Evolutionary conservation across 73 alveolate species (phyloP).

Genomic region (Stentor roeselii): DNA sequence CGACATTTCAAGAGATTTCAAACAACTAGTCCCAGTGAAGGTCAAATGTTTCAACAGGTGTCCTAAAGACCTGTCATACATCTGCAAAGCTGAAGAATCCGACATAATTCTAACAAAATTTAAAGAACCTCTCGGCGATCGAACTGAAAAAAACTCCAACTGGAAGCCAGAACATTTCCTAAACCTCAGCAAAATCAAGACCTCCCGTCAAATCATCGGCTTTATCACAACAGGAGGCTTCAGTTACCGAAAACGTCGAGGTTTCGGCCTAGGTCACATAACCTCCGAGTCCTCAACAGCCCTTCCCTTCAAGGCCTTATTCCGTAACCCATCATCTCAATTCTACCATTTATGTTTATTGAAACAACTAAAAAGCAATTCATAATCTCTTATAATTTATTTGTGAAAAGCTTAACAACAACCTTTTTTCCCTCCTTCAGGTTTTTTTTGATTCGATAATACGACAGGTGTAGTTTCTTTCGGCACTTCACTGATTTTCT

Average conservation of each 20-base stretch:
- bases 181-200: not conserved
- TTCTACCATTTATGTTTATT: slow-evolving; percentile 7
- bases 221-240: slow-evolving; percentile 12
- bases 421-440: no score
- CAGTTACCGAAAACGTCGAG: not conserved
- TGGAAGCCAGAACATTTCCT: not conserved
- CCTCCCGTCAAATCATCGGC: not conserved
- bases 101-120: not conserved
- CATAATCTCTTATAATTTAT: no score
- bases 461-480: no score
- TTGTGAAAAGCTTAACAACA: no score
- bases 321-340: slow-evolving; percentile 1
- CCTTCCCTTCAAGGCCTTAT: not conserved
- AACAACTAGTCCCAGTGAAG: not conserved
- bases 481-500: no score
- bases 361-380: not conserved
- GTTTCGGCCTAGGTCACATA: slow-evolving; percentile 9
- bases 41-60: not conserved
- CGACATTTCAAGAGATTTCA: not conserved
- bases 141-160: not conserved
- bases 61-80: not conserved
- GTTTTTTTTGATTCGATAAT: no score
- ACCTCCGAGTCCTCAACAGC: not conserved
- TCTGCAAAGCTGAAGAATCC: not conserved
- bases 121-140: slow-evolving; percentile 11